Base-by-base conservation (phyloP, 2,329 filamentous ascomycete species). In the Podosphaera xanthii region DNA sequence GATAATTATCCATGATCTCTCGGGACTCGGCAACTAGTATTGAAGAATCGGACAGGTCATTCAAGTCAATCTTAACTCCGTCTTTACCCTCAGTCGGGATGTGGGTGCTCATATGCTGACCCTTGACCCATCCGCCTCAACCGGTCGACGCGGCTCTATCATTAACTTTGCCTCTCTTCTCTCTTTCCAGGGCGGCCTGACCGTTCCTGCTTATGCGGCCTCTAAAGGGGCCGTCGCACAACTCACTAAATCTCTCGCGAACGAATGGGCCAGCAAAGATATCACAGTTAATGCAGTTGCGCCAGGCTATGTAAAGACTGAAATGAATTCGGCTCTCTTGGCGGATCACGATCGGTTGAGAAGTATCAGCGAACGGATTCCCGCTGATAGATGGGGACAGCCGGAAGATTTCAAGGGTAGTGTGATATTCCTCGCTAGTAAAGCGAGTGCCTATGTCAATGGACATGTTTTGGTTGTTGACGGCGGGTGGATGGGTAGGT, bases 401-500 rank as follows among this genome's bases (percentile, higher is more conserved):
- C 84, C 88, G 0, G 87, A 94, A 34, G 90, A 96, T 66, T 94
- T 95, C 70, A 90, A 90, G 74, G 89, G 88, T 0, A 82, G 80
- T 0, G 77, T 84, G 0, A 83, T 94, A 35, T 94, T 81, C 67
- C 72, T 95, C 62, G 86, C 86, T 0, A 84, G 85, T 66, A 77
- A 73, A 68, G 85, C 83, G n/a, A 87, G 85, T 68, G 79, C 75
- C 8, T 94, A 94, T 72, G 83, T 94, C 44, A 87, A 79, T 64
- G 89, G 89, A 0, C 86, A 94, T 71, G 75, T 88, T 4, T 68
- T 95, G 64, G 83, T 86, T 34, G 86, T 95, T 54, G 90, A 95
- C 71, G 89, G 89, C 6, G 89, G 89, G 9, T 95, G 87, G 88
- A 94, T 94, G 88, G 88, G 86, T 1, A 76, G 87, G 75, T 94